Evolutionary conservation across 2,329 filamentous ascomycete species (phyloP).

Genomic region (Lizonia empirigonia): DNA sequence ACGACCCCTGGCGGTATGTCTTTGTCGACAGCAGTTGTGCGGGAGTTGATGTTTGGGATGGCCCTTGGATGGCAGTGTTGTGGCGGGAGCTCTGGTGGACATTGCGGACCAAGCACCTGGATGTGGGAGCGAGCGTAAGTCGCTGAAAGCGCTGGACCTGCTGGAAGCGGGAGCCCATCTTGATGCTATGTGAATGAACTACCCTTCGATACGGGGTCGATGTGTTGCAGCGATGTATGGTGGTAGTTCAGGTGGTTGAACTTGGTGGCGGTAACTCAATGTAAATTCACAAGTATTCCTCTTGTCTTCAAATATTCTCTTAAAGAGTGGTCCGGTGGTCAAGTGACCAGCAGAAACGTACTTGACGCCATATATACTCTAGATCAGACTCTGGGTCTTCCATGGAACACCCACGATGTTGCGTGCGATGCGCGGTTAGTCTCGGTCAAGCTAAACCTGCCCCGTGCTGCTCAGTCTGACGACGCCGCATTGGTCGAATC

Average conservation of each 20-base stretch:
- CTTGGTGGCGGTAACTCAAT: neutral
- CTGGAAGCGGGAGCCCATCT: constrained; percentile 32
- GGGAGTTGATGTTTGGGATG: constrained; percentile 20
- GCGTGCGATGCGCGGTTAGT: constrained; percentile 33
- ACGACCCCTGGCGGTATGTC: constrained; percentile 17
- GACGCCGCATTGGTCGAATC: constrained; percentile 2
- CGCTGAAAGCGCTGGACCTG: constrained; percentile 32
- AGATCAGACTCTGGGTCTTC: constrained; percentile 15
- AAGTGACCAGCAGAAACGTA: constrained; percentile 12
- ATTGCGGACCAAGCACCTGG: constrained; percentile 32
- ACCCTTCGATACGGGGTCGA: neutral
- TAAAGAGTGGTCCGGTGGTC: constrained; percentile 10
- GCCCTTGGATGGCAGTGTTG: constrained; percentile 36
- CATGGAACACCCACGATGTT: constrained; percentile 22
- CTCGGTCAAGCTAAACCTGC: constrained; percentile 29
- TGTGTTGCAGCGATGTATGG: constrained; percentile 3
- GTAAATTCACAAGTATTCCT: neutral
- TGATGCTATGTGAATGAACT: neutral
- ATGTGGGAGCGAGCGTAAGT: constrained; percentile 26
- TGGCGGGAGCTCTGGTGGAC: constrained; percentile 41
- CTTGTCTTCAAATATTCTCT: constrained; percentile 6
- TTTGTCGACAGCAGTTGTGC: constrained; percentile 28
- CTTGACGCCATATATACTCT: constrained; percentile 33
- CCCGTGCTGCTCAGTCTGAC: constrained; percentile 14
- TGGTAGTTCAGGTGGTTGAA: constrained; percentile 3